Conservation (phyloP, 352 stramenopile genomes). For the Blastocystis sp. region DNA sequence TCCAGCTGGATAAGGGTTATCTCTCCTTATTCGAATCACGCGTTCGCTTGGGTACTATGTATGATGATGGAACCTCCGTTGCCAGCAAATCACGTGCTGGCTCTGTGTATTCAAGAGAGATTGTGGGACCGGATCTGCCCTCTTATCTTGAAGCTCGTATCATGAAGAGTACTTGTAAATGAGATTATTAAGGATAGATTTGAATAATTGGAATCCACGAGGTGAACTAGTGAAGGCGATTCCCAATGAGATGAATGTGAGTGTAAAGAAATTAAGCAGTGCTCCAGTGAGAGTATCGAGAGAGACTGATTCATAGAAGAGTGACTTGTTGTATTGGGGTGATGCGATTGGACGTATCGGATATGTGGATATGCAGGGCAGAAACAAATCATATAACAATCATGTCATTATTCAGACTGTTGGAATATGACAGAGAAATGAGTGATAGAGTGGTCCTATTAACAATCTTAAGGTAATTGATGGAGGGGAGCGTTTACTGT, state of each 20-base stretch:
- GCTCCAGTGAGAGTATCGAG: background rate
- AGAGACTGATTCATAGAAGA: background rate
- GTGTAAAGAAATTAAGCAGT: background rate
- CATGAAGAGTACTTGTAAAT: constrained; percentile 1
- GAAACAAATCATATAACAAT: background rate
- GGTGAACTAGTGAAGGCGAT: background rate
- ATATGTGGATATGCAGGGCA: background rate
- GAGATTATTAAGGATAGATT: background rate
- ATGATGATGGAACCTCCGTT: background rate
- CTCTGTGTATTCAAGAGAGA: background rate
- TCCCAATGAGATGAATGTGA: background rate
- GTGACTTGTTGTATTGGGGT: constrained; percentile 35
- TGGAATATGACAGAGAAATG: background rate
- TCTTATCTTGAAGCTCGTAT: background rate
- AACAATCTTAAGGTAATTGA: constrained; percentile 12
- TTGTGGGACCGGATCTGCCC: too few species aligned
- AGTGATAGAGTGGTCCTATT: constrained; percentile 6
- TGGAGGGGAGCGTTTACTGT: constrained; percentile 7
- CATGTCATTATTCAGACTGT: constrained; percentile 26
- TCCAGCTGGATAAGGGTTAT: constrained; percentile 4
- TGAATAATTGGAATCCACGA: constrained; percentile 1
- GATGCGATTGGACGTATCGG: constrained; percentile 27
- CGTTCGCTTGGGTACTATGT: background rate
- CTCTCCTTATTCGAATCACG: background rate
- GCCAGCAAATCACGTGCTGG: background rate